A percentile compares a stretch with the other conserved stretches of the same genome.
Conservation (phyloP, 495 filamentous ascomycete species). For the Aspergillus ellipticus region DNA sequence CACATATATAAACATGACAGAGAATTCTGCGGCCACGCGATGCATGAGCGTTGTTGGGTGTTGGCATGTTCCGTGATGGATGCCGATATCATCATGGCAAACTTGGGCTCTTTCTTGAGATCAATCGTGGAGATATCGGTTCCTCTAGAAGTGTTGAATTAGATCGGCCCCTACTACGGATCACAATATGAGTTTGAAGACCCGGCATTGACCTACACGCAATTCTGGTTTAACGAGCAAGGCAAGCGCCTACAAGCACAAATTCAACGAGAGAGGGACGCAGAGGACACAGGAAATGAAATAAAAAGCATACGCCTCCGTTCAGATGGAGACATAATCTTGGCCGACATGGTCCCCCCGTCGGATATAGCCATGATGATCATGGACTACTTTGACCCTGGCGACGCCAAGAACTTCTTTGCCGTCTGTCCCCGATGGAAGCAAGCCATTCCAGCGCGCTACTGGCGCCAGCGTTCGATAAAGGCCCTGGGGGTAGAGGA, state of each 20-base stretch:
- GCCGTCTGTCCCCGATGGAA: background rate
- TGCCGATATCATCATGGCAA: background rate
- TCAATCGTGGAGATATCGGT: background rate
- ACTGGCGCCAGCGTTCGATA: background rate
- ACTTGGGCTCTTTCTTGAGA: background rate
- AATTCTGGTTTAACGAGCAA: too few relatives aligned
- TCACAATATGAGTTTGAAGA: too few relatives aligned
- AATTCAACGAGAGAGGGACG: background rate
- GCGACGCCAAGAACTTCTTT: background rate
- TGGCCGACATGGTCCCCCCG: background rate
- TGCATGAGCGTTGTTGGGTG: background rate
- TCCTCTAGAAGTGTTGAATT: too few relatives aligned
- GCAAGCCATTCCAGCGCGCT: background rate
- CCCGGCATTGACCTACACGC: too few relatives aligned
- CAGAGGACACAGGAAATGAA: background rate
- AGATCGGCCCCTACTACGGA: too few relatives aligned
- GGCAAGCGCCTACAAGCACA: too few relatives aligned
- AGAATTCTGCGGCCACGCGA: background rate
- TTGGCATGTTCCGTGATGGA: background rate
- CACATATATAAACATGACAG: background rate
- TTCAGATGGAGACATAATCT: background rate
- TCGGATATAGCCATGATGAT: background rate
- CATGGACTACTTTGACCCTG: background rate
- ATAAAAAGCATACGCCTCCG: background rate
- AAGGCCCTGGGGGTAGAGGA: background rate